Evolutionary conservation across 805 yeast species (phyloP).

Genomic region (Yarrowia hollandica): DNA sequence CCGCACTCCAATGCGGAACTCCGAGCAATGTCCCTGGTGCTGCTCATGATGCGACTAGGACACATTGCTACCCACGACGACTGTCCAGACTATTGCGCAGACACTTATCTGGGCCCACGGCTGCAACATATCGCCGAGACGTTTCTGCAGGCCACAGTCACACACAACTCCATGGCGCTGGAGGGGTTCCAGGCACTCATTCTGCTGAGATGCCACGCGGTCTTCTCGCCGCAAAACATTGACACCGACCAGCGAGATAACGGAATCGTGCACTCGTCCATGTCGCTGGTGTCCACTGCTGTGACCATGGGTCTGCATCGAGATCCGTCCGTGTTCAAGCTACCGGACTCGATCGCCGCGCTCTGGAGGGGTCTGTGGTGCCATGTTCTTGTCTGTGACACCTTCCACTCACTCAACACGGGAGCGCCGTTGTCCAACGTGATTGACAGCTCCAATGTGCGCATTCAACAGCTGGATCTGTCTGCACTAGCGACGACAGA

Average conservation of each 20-base stretch:
- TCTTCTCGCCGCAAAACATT: slow-evolving; percentile 11
- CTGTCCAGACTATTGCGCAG: slow-evolving; percentile 19
- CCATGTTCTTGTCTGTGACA: slow-evolving; percentile 4
- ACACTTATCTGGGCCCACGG: background rate
- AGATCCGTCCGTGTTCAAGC: slow-evolving; percentile 14
- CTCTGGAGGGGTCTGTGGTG: slow-evolving; percentile 17
- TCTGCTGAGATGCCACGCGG: slow-evolving; percentile 9
- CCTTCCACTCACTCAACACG: slow-evolving; percentile 9
- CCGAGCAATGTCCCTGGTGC: slow-evolving; percentile 7
- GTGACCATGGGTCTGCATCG: slow-evolving; percentile 13
- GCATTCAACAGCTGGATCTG: slow-evolving; percentile 1
- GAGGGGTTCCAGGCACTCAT: slow-evolving; percentile 15
- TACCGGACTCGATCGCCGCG: background rate
- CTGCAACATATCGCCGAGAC: slow-evolving; percentile 15
- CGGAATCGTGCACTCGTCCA: slow-evolving; percentile 17
- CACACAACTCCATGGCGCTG: slow-evolving; percentile 14
- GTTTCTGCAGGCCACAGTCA: slow-evolving; percentile 5
- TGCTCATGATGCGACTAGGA: slow-evolving; percentile 13
- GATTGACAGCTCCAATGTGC: slow-evolving; percentile 10
- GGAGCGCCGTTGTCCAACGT: slow-evolving; percentile 6
- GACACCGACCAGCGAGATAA: slow-evolving; percentile 21
- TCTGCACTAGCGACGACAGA: slow-evolving; percentile 1
- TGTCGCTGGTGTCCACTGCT: background rate
- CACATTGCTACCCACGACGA: slow-evolving; percentile 16
- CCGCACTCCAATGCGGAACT: slow-evolving; percentile 10